These are phyloP conservation scores for Dacryopinax primogenitus DNA, from an alignment of 768 basidiomycete genomes.

Conservation along the genomic window DNA sequence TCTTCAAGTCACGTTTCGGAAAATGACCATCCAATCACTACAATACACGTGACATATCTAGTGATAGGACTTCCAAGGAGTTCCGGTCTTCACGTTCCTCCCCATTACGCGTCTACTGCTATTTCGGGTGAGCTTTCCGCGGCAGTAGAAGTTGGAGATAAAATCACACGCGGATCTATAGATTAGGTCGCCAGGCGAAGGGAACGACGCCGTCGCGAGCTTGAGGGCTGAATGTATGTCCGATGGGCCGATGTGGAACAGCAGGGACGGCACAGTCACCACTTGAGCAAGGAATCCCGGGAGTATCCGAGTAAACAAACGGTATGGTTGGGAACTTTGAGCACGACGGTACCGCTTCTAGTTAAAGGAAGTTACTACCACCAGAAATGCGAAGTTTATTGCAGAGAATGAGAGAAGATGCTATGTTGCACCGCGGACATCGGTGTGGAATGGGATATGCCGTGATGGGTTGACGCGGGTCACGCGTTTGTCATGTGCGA, in stretches of 20 bases:
- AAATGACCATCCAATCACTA: not conserved
- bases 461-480: not conserved
- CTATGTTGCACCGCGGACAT: not conserved
- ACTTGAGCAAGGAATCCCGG: not conserved
- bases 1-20: not conserved
- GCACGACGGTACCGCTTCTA: not conserved
- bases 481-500: conserved; percentile 2
- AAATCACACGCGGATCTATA: not conserved
- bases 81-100: not conserved
- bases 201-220: not conserved
- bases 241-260: not conserved
- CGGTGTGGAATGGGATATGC: not conserved
- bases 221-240: not conserved
- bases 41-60: conserved; percentile 1
- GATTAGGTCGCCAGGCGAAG: not conserved
- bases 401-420: too few species aligned
- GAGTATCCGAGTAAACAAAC: not conserved
- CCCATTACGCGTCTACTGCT: too few species aligned
- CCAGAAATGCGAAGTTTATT: not conserved
- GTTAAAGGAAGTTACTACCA: not conserved
- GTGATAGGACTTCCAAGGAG: conserved; percentile 2
- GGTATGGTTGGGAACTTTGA: not conserved
- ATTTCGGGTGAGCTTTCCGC: not conserved
- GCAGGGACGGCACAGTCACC: not conserved
- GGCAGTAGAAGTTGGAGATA: not conserved